Base-by-base conservation (phyloP, 257 asterid species). In the Pogostemon cablin region DNA sequence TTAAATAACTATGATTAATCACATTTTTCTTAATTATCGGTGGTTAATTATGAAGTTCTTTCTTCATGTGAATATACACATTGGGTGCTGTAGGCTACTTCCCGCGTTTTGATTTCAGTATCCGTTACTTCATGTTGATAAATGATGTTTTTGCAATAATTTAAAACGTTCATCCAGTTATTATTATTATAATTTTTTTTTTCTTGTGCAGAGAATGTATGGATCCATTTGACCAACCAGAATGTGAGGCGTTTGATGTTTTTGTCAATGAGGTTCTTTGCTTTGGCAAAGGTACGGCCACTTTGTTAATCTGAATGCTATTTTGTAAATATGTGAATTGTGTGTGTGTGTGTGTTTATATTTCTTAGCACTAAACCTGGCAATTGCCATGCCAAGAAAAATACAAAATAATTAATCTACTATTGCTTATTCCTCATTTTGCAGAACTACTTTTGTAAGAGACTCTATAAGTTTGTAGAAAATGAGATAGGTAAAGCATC, bases 161-260 rank as follows among this genome's bases (percentile, higher is more conserved):
- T 41, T 6, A 38, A 34, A 39, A 67, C 9, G 17, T 63, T 68
- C 6, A 57, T 12, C 12, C 54, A 54, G 52, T 41, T 46, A 35
- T 44, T 39, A 25, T 25, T 0, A 25, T 25, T 0, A 25, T 41
- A 47, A 35, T 44, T 39, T 34, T 64, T 34, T 64, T 80, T 75
- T 50, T 49, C 25, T 44, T 70, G 59, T 83, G 79, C 72, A 90
- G 97, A 60, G 98, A 93, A 81, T 93, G 91, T 65, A 69, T 86
- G 84, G 96, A 90, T 79, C 98, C 98, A 41, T 93, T 93, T 63
- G 95, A 88, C 59, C 83, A 85, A 67, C 98, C 98, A 41, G 98
- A 93, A 83, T 87, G 95, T 70, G 97, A 93, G 80, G 98, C 97
- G 46, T 75, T 78, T 63, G 96, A 90, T 77, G 57, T 93, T 67